phyloP scores from a whole-genome alignment of 768 basidiomycete species.

The Termitomyces sp. region DNA sequence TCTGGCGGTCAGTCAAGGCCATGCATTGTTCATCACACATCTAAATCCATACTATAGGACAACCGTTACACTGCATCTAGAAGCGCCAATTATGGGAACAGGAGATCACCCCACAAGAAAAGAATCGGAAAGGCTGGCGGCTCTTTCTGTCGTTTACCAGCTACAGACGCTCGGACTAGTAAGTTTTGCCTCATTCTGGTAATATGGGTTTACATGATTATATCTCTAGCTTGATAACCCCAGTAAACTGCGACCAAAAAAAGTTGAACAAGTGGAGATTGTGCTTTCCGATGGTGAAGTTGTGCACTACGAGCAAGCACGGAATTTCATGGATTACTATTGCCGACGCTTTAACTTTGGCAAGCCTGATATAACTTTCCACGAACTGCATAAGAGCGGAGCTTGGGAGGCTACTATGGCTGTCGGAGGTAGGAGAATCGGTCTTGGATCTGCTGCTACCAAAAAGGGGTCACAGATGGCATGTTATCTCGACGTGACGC shows the following conservation, averaged over 20 bases:
- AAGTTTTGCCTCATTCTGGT: constrained; percentile 23
- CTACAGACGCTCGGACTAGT: constrained; percentile 62
- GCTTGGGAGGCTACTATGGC: constrained; percentile 74
- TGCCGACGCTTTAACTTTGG: constrained; percentile 75
- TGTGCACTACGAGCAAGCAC: constrained; percentile 69
- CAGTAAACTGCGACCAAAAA: constrained; percentile 23
- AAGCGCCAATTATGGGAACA: constrained; percentile 47
- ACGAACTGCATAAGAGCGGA: constrained; percentile 24
- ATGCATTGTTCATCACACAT: not conserved
- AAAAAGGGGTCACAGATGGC: constrained; percentile 73
- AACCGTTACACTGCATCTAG: constrained; percentile 35
- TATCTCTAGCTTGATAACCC: constrained; percentile 35
- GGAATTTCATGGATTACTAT: constrained; percentile 94
- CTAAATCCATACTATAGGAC: constrained; percentile 24
- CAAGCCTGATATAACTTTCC: constrained; percentile 66
- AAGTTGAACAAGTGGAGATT: constrained; percentile 18
- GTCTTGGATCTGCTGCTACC: constrained; percentile 61
- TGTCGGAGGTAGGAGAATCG: constrained; percentile 78
- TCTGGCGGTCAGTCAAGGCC: constrained; percentile 44
- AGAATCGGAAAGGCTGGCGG: constrained; percentile 72
- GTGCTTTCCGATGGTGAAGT: constrained; percentile 59
- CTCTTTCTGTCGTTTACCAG: constrained; percentile 71
- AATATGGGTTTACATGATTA: not conserved
- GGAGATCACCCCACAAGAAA: constrained; percentile 61
- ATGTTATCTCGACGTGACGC: constrained; percentile 85